These are phyloP conservation scores for Pyrenochaeta sp. DNA, from an alignment of 2,329 filamentous ascomycete species.

Conservation along the genomic window DNA sequence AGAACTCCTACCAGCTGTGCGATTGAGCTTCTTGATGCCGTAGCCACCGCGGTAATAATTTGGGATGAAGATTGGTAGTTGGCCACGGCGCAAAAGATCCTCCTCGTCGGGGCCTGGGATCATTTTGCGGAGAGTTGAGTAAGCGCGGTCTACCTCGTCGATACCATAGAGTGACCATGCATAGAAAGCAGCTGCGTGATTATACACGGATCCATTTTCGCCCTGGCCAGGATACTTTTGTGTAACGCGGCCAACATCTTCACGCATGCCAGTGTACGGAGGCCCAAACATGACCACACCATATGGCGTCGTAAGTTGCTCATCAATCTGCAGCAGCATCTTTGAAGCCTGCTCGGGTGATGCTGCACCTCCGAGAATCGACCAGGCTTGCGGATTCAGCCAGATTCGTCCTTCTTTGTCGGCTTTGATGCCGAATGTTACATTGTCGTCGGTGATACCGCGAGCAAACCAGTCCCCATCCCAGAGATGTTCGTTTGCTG, in stretches of 20 bases:
- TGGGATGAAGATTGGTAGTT: constrained; percentile 66
- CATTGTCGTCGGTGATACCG: constrained; percentile 65
- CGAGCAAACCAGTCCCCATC: constrained; percentile 66
- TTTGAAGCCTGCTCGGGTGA: constrained; percentile 52
- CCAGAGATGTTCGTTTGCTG: constrained; percentile 63
- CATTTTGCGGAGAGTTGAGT: constrained; percentile 61
- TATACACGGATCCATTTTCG: constrained; percentile 68
- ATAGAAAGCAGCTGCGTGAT: constrained; percentile 66
- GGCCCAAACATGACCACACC: constrained; percentile 66
- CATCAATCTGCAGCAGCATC: constrained; percentile 61
- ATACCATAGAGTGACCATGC: constrained; percentile 63
- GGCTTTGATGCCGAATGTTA: constrained; percentile 60
- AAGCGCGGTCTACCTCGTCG: constrained; percentile 61
- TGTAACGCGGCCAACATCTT: constrained; percentile 66
- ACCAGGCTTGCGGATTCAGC: constrained; percentile 66
- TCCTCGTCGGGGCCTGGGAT: constrained; percentile 62
- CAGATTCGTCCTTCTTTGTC: constrained; percentile 65
- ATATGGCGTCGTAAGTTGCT: constrained; percentile 62
- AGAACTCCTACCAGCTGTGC: constrained; percentile 61
- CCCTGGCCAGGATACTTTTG: constrained; percentile 66
- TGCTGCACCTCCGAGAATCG: constrained; percentile 64
- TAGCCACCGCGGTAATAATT: constrained; percentile 62
- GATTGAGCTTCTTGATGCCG: constrained; percentile 28
- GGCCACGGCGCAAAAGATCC: constrained; percentile 63
- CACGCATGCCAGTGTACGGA: constrained; percentile 63